Percentiles rank a stretch among this genome's conserved stretches.
phyloP scores from a whole-genome alignment of 768 basidiomycete genomes.

The Crassisporium funariophilum region DNA sequence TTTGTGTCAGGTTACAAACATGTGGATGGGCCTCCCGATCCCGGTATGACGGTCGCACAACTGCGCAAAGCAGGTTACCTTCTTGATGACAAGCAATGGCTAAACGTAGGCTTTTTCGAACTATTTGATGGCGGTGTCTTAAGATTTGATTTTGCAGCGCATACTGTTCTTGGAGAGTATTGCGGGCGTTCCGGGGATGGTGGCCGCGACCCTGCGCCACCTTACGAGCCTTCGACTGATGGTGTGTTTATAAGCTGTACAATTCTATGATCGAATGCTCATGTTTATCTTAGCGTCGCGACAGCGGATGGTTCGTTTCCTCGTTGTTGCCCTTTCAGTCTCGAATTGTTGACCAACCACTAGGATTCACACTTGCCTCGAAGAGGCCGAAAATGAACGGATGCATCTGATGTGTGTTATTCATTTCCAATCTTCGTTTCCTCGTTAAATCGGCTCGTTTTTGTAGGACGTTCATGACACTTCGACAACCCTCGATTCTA shows the following conservation, averaged over 20 bases:
- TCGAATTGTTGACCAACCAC: slow-evolving; percentile 52
- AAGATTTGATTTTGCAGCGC: slow-evolving; percentile 36
- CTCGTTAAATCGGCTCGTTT: slow-evolving; percentile 13
- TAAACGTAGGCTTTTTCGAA: slow-evolving; percentile 49
- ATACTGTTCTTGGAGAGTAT: slow-evolving; percentile 77
- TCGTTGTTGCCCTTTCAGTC: slow-evolving; percentile 4
- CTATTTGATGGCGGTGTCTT: not conserved
- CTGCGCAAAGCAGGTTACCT: slow-evolving; percentile 75
- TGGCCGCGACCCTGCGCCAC: slow-evolving; percentile 87
- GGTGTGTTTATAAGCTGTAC: slow-evolving; percentile 43
- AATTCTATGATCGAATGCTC: not conserved
- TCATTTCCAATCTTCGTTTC: not conserved
- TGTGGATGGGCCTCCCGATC: slow-evolving; percentile 58
- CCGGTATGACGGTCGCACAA: slow-evolving; percentile 69
- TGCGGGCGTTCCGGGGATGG: slow-evolving; percentile 97
- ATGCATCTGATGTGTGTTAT: slow-evolving; percentile 84
- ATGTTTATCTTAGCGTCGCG: slow-evolving; percentile 40
- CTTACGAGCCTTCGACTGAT: slow-evolving; percentile 86
- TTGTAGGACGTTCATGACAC: slow-evolving; percentile 90
- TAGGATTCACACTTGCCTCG: slow-evolving; percentile 92
- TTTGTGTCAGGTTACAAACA: slow-evolving; percentile 85
- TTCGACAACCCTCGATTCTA: slow-evolving; percentile 76
- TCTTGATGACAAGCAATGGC: slow-evolving; percentile 77
- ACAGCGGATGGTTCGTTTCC: slow-evolving; percentile 48
- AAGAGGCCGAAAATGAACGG: slow-evolving; percentile 96